Evolutionary conservation across 805 yeast genomes (phyloP), one percentile per base, ranked within the genome.

Genomic region (Zygosaccharomyces bisporus): DNA sequence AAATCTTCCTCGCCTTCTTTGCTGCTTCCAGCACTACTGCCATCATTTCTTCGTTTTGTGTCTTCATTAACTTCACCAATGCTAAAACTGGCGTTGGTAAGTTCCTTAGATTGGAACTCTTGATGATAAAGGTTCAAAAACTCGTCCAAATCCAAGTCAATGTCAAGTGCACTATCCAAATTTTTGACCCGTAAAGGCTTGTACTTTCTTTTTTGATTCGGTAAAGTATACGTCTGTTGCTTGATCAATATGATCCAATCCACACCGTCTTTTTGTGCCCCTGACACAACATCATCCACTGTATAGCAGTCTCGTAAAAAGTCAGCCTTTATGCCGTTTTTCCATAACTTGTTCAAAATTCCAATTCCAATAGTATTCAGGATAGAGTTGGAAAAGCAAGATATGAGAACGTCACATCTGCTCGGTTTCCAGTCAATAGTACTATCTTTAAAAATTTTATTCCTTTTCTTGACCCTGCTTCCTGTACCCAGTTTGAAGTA

Each of bases 391-490:
- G 83, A 77, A 47, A 83, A 75, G 51, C 91, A 76, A 0, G 93
- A 76, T 5, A 93, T 79, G 21, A 93, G 63, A 1, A 90, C 95
- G 56, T 88, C 91, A 63, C 96, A 89, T 53, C 95, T 72, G 25
- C 74, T 71, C 4, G 79, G 73, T 42, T 62, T 69, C 84, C 81
- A 78, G 30, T 73, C 73, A 29, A 67, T 55, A 2, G 63, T 61
- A 4, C 61, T 46, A 13, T 68, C 71, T 49, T 66, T 67, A 47
- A 66, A 32, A 43, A 59, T 60, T 33, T 53, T 54, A 46, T 61
- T 69, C 45, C 72, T 71, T 44, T 56, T 51, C 63, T 57, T 60
- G n/a, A 55, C 55, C 25, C 58, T 60, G 21, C 57, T 53, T 6
- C 62, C 55, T 36, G 62, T 58, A 3, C 63, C 58, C 37, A 71